Evolutionary conservation across 169 alveolate genomes (phyloP).

Genomic region (Cyclospora cayetanensis): DNA sequence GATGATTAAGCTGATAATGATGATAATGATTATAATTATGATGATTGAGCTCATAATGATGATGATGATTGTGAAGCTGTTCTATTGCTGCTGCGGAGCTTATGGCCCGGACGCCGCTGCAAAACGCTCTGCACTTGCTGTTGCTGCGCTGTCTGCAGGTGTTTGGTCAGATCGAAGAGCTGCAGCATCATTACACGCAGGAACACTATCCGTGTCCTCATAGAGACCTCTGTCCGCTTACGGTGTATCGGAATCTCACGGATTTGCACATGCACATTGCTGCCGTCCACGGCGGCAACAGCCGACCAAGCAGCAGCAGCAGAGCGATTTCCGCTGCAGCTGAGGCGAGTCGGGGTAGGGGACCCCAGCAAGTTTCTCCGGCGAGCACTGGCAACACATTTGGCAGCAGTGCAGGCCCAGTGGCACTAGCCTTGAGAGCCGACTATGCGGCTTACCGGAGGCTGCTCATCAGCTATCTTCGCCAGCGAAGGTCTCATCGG

Average conservation of each 20-base stretch:
- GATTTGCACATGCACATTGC: constrained; percentile 6
- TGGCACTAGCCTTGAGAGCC: too few relatives aligned
- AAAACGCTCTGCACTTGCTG: too few relatives aligned
- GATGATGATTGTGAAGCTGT: neutral
- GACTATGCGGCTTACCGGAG: too few relatives aligned
- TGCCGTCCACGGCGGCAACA: neutral
- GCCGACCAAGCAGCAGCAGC: neutral
- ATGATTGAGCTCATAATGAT: neutral
- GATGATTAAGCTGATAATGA: neutral
- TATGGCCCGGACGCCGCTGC: too few relatives aligned
- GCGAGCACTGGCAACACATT: too few relatives aligned
- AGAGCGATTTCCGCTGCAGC: neutral
- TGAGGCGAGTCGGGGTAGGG: too few relatives aligned
- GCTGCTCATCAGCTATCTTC: neutral
- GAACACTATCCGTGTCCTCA: constrained; percentile 10
- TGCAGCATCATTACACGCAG: constrained; percentile 33
- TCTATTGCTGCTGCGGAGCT: too few relatives aligned
- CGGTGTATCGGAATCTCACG: neutral
- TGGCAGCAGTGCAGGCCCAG: too few relatives aligned
- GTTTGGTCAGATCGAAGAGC: neutral
- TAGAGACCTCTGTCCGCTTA: neutral
- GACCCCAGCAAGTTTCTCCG: too few relatives aligned
- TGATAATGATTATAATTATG: neutral
- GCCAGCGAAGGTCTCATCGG: too few relatives aligned
- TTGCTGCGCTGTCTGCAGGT: too few relatives aligned